Evolutionary conservation across 2,329 filamentous ascomycete genomes (phyloP).

Genomic region (Penicillium sp.): DNA sequence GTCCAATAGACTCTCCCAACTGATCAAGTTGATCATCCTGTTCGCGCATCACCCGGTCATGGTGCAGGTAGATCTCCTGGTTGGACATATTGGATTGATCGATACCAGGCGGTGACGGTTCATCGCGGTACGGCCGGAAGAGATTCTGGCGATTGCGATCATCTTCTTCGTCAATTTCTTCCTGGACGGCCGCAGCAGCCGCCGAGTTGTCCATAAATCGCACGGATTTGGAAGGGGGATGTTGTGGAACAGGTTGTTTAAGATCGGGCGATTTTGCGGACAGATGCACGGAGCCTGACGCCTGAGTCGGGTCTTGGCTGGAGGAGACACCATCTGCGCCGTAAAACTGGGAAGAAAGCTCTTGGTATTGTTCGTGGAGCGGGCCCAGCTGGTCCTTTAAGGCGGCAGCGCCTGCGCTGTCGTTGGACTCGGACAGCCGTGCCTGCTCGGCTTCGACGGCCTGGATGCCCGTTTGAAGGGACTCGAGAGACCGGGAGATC

Average conservation of each 20-base stretch:
- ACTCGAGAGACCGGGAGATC: conserved; percentile 84
- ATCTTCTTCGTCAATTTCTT: conserved; percentile 52
- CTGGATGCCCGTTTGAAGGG: conserved; percentile 78
- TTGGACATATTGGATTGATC: conserved; percentile 69
- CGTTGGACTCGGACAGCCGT: conserved; percentile 63
- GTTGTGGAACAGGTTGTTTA: conserved; percentile 50
- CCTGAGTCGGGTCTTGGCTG: conserved; percentile 67
- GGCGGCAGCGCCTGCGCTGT: conserved; percentile 51
- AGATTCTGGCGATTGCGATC: conserved; percentile 60
- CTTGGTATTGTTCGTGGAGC: conserved; percentile 73
- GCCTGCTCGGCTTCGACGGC: conserved; percentile 66
- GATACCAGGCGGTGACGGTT: conserved; percentile 50
- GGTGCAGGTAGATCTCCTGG: conserved; percentile 83
- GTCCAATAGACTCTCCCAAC: conserved; percentile 80
- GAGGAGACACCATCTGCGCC: conserved; percentile 59
- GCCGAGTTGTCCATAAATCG: conserved; percentile 74
- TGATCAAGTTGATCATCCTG: conserved; percentile 93
- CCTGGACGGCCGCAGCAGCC: conserved; percentile 34
- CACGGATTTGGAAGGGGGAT: conserved; percentile 69
- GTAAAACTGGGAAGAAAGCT: conserved; percentile 80
- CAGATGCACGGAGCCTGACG: conserved; percentile 14
- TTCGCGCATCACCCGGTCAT: conserved; percentile 76
- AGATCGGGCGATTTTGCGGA: conserved; percentile 43
- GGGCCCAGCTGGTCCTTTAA: conserved; percentile 68
- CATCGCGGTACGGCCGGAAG: conserved; percentile 64